These are phyloP conservation scores for Fusarium continuum DNA, from an alignment of 2,329 filamentous ascomycete species.

Conservation along the genomic window DNA sequence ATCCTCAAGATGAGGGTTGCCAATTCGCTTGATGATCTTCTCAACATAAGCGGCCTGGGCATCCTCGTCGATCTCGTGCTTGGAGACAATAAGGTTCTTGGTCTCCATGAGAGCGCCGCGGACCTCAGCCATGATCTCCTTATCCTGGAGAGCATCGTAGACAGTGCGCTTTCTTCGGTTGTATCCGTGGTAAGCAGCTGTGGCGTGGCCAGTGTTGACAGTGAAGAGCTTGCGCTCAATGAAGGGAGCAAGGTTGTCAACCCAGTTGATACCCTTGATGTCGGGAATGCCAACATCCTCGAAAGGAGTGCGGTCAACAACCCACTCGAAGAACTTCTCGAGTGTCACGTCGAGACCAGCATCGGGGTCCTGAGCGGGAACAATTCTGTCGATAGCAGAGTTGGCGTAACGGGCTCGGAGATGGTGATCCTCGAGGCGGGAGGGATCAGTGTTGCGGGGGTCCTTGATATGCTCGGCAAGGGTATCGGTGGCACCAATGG, in stretches of 20 bases:
- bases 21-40: slow-evolving; percentile 91
- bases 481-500: slow-evolving; percentile 91
- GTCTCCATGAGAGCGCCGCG: slow-evolving; percentile 85
- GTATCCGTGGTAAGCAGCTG: slow-evolving; percentile 94
- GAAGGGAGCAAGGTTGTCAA: slow-evolving; percentile 89
- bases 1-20: slow-evolving; percentile 92
- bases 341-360: slow-evolving; percentile 91
- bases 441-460: slow-evolving; percentile 73
- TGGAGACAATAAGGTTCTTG: slow-evolving; percentile 82
- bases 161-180: slow-evolving; percentile 86
- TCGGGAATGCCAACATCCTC: slow-evolving; percentile 69
- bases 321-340: slow-evolving; percentile 99
- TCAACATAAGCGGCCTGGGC: slow-evolving; percentile 89
- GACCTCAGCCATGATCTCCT: slow-evolving; percentile 81
- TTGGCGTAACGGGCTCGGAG: slow-evolving; percentile 90
- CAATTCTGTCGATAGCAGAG: slow-evolving; percentile 97
- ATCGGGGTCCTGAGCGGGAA: slow-evolving; percentile 84
- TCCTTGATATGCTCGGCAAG: slow-evolving; percentile 83
- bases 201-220: slow-evolving; percentile 97
- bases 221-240: slow-evolving; percentile 99
- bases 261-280: slow-evolving; percentile 92
- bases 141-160: slow-evolving; percentile 85
- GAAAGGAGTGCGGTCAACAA: slow-evolving; percentile 89
- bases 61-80: slow-evolving; percentile 79
- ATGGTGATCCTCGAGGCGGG: slow-evolving; percentile 73